Percentiles rank a stretch among this genome's conserved stretches.
phyloP scores from a whole-genome alignment of 495 filamentous ascomycete species.

The Viridothelium virens region DNA sequence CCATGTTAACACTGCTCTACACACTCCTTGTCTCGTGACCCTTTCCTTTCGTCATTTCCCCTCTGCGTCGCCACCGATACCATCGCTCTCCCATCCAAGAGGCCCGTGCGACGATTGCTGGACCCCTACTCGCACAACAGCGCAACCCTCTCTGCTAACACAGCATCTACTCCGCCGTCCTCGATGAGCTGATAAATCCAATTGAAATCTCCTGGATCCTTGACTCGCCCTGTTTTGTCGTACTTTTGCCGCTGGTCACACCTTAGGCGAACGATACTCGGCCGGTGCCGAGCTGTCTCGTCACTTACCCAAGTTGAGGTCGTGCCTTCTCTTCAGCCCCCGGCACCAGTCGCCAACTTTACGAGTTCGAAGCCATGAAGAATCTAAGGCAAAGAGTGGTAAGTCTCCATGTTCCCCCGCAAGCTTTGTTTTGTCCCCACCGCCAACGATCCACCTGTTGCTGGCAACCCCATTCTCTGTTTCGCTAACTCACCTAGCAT shows the following conservation, averaged over 20 bases:
- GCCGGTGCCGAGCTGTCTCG: slow-evolving; percentile 4
- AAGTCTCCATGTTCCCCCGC: slow-evolving; percentile 42
- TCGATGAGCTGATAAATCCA: background rate
- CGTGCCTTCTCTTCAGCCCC: slow-evolving; percentile 8
- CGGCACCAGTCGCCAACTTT: background rate
- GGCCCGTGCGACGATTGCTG: slow-evolving; percentile 8
- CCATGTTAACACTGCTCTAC: background rate
- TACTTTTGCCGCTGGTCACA: background rate
- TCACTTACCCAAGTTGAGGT: slow-evolving; percentile 3
- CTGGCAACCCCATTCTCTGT: background rate
- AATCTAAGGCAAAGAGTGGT: slow-evolving; percentile 97
- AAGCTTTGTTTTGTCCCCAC: slow-evolving; percentile 23
- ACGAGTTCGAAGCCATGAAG: slow-evolving; percentile 58
- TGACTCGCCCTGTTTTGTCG: background rate
- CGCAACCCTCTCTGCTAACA: background rate
- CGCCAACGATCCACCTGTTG: slow-evolving; percentile 23
- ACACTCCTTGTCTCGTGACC: slow-evolving; percentile 6
- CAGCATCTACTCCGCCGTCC: background rate
- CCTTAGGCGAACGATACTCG: background rate
- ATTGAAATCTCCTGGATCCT: background rate
- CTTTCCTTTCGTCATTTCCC: background rate
- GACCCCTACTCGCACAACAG: slow-evolving; percentile 9
- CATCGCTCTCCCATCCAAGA: background rate
- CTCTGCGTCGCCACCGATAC: background rate
- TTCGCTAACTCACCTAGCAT: slow-evolving; percentile 45